Conservation (phyloP, 108 stramenopile species). For the Epithemia pelagica region DNA sequence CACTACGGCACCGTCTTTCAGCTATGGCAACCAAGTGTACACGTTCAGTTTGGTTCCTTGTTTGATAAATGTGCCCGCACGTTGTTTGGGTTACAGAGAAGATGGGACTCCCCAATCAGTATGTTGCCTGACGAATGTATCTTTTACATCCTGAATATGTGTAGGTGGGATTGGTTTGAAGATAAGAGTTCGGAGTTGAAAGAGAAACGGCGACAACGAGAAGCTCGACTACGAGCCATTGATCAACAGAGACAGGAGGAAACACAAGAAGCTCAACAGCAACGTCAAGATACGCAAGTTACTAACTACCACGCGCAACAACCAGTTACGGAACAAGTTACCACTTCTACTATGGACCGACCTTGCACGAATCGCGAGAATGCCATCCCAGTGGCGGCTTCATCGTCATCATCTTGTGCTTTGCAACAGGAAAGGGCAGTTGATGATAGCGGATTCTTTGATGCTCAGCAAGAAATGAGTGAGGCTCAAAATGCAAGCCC, state of each 20-base stretch:
- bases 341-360: not conserved
- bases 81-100: conserved; percentile 67
- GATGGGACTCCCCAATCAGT: conserved; percentile 51
- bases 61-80: conserved; percentile 40
- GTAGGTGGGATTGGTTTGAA: conserved; percentile 80
- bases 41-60: conserved; percentile 42
- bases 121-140: conserved; percentile 76
- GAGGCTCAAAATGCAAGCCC: not conserved
- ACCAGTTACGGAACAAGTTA: not conserved
- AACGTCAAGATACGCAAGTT: conserved; percentile 2
- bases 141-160: conserved; percentile 87
- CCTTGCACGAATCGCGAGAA: not conserved
- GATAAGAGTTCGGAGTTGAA: conserved; percentile 45
- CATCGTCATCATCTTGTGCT: not conserved
- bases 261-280: conserved; percentile 14
- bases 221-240: conserved; percentile 15
- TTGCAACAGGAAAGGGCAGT: not conserved
- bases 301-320: not conserved
- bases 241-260: conserved; percentile 18
- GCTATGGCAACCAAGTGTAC: conserved; percentile 67
- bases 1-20: conserved; percentile 71
- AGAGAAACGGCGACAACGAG: conserved; percentile 23
- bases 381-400: too few relatives aligned
- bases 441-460: not conserved
- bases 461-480: not conserved